Evolutionary conservation across 257 asterid genomes (phyloP).

Genomic region (Linaria vulgaris): DNA sequence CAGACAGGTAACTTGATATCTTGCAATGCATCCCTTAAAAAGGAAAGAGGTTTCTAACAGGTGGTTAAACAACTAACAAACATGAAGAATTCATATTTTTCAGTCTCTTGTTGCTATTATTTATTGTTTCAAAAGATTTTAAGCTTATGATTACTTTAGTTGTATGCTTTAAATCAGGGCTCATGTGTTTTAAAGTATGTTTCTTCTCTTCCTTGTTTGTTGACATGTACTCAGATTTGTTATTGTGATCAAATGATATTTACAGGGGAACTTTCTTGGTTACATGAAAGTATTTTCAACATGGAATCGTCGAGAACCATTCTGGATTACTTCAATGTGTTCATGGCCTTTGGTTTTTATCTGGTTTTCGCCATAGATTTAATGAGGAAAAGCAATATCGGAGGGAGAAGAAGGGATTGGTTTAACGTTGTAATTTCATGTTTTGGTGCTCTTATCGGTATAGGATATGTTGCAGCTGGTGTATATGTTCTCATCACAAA

Average conservation of each 20-base stretch:
- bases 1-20: too few species aligned
- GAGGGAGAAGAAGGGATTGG: constrained; percentile 38
- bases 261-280: constrained; percentile 45
- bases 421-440: constrained; percentile 24
- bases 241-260: constrained; percentile 19
- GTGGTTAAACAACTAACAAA: too few species aligned
- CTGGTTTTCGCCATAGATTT: constrained; percentile 28
- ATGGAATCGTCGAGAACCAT: constrained; percentile 31
- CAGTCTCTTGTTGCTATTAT: too few species aligned
- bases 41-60: too few species aligned
- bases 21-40: too few species aligned
- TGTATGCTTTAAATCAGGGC: too few species aligned
- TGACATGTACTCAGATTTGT: too few species aligned
- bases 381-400: constrained; percentile 20
- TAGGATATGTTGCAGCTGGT: constrained; percentile 36
- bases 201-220: too few species aligned
- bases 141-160: too few species aligned
- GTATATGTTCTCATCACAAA: constrained; percentile 23
- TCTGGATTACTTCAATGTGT: constrained; percentile 45
- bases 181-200: too few species aligned
- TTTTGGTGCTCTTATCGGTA: constrained; percentile 45
- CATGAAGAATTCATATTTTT: too few species aligned
- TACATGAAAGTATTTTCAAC: constrained; percentile 40
- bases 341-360: constrained; percentile 35
- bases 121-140: too few species aligned